Evolutionary conservation across 306 rosid species (phyloP), one percentile per base, ranked within the genome.

Genomic region (Vicia villosa): DNA sequence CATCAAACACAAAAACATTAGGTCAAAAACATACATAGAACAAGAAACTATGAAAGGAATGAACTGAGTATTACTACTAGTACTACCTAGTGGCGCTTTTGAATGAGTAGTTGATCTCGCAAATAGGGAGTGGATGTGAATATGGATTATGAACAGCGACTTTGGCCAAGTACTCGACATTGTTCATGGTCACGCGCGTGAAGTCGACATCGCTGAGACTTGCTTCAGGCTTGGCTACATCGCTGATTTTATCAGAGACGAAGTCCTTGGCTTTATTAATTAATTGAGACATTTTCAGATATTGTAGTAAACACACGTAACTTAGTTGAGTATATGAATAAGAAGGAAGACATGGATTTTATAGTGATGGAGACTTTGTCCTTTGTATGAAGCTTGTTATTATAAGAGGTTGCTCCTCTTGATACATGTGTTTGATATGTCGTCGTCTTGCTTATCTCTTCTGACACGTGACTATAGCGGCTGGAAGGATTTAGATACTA

Each of bases 181-280:
- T 76, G 1, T 83, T 83, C 4, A 43, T 22, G 74, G 82, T 78
- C 54, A 86, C 59, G 64, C 74, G 47, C 84, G 83, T 82, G 75
- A 91, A 87, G 74, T 91, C 96, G 4, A 94, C 96, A 63, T 91
- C 80, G 0, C 30, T 63, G 0, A 94, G 63, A 57, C 72, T 83
- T 12, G 96, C 99, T 77, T 91, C 96, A 0, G 99, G 99, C 79
- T 72, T 87, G 11, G 84, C 76, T 43, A 80, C 16, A n/a, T 68
- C 63, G 2, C 64, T 77, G 22, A 89, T 24, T 80, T 86, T 91
- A 56, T 84, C 89, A 4, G 82, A 52, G 30, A 80, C 68, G 5
- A 50, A 91, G 66, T 81, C 75, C 84, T 80, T 90, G 0, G 94
- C 96, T 66, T 87, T 87, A 28, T 73, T 83, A 9, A 91, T 0